Conservation (phyloP, 2,329 filamentous ascomycete species). For the Colletotrichum lini region DNA sequence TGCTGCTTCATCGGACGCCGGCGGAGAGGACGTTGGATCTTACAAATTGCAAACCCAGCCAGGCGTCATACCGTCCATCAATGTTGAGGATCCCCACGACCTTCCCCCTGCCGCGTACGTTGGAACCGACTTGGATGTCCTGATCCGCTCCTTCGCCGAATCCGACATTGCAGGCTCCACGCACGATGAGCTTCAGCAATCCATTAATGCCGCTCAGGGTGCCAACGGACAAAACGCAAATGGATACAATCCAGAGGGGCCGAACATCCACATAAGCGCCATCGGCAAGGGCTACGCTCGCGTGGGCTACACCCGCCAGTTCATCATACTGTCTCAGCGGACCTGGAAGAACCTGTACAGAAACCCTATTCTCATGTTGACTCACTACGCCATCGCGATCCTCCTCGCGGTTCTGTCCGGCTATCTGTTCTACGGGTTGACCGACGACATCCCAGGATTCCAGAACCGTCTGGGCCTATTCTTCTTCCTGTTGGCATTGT, state of each 20-base stretch:
- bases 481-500: conserved; percentile 96
- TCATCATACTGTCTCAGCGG: conserved; percentile 87
- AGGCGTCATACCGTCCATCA: conserved; percentile 65
- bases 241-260: conserved; percentile 60
- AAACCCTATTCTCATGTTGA: conserved; percentile 98
- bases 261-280: conserved; percentile 67
- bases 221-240: conserved; percentile 77
- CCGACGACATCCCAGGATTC: conserved; percentile 96
- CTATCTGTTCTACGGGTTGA: conserved; percentile 95
- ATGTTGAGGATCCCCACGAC: conserved; percentile 79
- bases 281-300: conserved; percentile 87
- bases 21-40: conserved; percentile 63
- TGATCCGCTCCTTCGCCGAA: conserved; percentile 81
- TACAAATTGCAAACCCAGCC: conserved; percentile 67
- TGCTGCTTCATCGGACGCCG: conserved; percentile 72
- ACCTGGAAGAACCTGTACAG: conserved; percentile 99
- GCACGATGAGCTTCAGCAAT: conserved; percentile 82
- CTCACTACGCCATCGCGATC: conserved; percentile 97
- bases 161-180: conserved; percentile 84
- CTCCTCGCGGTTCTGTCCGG: conserved; percentile 93
- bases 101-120: conserved; percentile 71
- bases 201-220: conserved; percentile 73
- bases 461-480: conserved; percentile 97
- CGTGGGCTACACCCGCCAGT: conserved; percentile 84
- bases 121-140: conserved; percentile 84